These are phyloP conservation scores for Geotrichum ghanense DNA, from an alignment of 805 yeast genomes.

Conservation along the genomic window DNA sequence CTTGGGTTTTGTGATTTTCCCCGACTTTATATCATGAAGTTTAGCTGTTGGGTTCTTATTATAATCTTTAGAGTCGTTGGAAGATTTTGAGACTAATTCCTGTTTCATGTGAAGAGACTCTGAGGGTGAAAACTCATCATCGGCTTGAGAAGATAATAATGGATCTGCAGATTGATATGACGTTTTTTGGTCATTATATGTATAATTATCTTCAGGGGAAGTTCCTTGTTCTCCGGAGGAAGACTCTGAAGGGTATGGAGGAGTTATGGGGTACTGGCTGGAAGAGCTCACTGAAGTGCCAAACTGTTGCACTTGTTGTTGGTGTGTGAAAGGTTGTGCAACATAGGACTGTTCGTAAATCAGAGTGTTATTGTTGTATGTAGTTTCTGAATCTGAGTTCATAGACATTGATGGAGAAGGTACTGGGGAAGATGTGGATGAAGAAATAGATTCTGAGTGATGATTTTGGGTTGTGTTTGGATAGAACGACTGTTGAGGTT, in stretches of 20 bases:
- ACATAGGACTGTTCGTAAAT: not conserved
- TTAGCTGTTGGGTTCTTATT: slow-evolving; percentile 4
- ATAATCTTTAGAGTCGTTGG: slow-evolving; percentile 1
- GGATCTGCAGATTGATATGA: slow-evolving; percentile 2
- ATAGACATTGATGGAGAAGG: slow-evolving; percentile 1
- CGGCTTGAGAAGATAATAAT: slow-evolving; percentile 1
- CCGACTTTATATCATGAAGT: slow-evolving; percentile 5
- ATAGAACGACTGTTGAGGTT: too few relatives aligned
- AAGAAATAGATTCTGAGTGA: not conserved
- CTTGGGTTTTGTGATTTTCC: slow-evolving; percentile 22
- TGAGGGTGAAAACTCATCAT: not conserved
- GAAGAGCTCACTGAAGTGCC: slow-evolving; percentile 1
- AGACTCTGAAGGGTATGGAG: slow-evolving; percentile 5
- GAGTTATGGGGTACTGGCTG: slow-evolving; percentile 6
- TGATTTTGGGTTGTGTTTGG: not conserved
- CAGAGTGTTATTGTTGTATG: not conserved
- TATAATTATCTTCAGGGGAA: not conserved
- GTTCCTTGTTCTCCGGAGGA: not conserved
- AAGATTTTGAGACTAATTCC: slow-evolving; percentile 2
- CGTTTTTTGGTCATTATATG: not conserved
- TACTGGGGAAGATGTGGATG: not conserved
- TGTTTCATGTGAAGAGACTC: not conserved
- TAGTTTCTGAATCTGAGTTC: not conserved
- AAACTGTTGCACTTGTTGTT: not conserved
- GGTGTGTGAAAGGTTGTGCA: not conserved